Percentiles rank a stretch among this genome's conserved stretches.
Conservation (phyloP, 805 yeast species). For the Candida arabinofermentans region DNA sequence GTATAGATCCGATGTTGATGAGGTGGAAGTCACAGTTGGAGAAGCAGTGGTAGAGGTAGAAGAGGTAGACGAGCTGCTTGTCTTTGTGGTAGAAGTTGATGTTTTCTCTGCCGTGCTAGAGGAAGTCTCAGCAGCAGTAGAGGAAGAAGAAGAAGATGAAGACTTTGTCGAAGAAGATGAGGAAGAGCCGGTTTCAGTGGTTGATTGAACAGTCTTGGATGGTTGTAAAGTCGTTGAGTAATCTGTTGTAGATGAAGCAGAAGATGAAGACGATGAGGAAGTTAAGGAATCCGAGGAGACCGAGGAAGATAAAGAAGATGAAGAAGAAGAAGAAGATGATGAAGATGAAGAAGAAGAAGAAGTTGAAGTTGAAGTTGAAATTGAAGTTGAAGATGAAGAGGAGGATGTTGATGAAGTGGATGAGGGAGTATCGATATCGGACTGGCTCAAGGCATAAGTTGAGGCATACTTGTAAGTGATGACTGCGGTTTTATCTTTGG, state of each 20-base stretch:
- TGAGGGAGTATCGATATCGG: conserved; percentile 3
- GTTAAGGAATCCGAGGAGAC: conserved; percentile 19
- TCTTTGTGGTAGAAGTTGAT: conserved; percentile 2
- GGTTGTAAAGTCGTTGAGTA: conserved; percentile 16
- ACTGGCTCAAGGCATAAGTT: conserved; percentile 7
- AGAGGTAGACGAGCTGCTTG: conserved; percentile 8
- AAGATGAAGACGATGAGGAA: conserved; percentile 4
- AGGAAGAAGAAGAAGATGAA: conserved; percentile 7
- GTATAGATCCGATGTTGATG: conserved; percentile 6
- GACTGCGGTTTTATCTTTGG: conserved; percentile 18
- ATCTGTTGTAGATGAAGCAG: conserved; percentile 3
- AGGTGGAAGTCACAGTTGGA: conserved; percentile 4
- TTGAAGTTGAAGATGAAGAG: conserved; percentile 10
- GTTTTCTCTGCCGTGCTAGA: too few relatives aligned
- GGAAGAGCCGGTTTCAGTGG: conserved; percentile 35
- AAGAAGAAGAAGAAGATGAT: conserved; percentile 8
- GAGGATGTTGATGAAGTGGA: not conserved
- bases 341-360: conserved; percentile 6
- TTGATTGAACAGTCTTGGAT: conserved; percentile 32
- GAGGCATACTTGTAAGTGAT: conserved; percentile 15
- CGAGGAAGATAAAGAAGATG: conserved; percentile 16
- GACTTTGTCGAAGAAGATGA: conserved; percentile 31
- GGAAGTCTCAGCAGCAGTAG: conserved; percentile 1
- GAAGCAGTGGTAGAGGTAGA: conserved; percentile 5
- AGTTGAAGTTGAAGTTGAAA: conserved; percentile 12